Evolutionary conservation across 345 rosid genomes (phyloP), one percentile per base, ranked within the genome.

Genomic region (Brassica incana): DNA sequence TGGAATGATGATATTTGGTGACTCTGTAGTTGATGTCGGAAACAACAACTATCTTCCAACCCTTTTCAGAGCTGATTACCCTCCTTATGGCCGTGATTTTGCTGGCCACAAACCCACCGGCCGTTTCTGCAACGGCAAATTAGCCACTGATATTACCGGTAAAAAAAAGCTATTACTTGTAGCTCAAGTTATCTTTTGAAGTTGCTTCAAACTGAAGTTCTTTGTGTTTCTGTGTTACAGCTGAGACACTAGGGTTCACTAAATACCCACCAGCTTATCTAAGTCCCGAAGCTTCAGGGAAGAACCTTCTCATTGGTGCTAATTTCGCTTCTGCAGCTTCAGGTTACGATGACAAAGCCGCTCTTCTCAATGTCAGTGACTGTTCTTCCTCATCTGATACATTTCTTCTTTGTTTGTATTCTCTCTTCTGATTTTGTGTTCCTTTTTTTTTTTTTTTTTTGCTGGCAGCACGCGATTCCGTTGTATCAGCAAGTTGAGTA

Each of bases 321-420:
- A 95, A 91, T 84, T 95, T 93, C 73, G 99, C 98, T 75, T 91
- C 98, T 0, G 98, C 99, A 72, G 99, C 86, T 58, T 86, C 97
- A 77, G 99, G 99, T 45, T 95, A 86, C 48, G 97, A 95, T 75
- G 97, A 93, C 12, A 84, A 75, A 73, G 90, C 96, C 33, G 91
- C 99, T 14, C 3, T n/a, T 15, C 1, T 88, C 50, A 93, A 84
- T 65, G 95, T 93, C 50, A 79, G 77, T 70, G 52, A 68, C 48
- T 36, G 0, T 16, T 71, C 18, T 43, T 27, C 14, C 25, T 23
- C 30, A 5, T 35, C 16, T 52, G 58, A 5, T 52, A 52, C 58
- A n/a, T 52, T 5, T n/a, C 6, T 48, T 48, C 2, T 48, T 48
- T 48, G 16, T 48, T 48, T 48, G 54, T 48, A 3, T 14, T 48